Evolutionary conservation across 768 basidiomycete genomes (phyloP).

Genomic region (Panellus pusillus): DNA sequence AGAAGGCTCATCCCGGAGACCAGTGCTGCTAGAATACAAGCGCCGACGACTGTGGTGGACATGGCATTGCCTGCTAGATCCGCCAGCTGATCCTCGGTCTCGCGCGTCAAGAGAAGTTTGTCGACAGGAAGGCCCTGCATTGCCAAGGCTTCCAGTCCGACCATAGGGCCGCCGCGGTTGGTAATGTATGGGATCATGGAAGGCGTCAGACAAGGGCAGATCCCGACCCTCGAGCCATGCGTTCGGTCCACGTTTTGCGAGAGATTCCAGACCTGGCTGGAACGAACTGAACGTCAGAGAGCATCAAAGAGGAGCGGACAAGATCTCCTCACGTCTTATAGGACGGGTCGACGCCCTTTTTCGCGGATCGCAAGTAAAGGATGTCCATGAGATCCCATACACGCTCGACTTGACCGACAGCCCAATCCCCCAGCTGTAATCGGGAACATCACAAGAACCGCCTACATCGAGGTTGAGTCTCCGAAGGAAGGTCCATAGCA

Average conservation of each 20-base stretch:
- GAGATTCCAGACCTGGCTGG: slow-evolving; percentile 89
- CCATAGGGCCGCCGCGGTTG: slow-evolving; percentile 93
- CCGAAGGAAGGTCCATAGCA: slow-evolving; percentile 4
- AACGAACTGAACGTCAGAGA: slow-evolving; percentile 5
- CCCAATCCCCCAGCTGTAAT: slow-evolving; percentile 97
- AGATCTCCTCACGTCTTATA: slow-evolving; percentile 75
- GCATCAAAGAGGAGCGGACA: slow-evolving; percentile 1
- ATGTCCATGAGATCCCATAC: slow-evolving; percentile 98
- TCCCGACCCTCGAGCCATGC: slow-evolving; percentile 77
- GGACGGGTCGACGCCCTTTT: slow-evolving; percentile 77
- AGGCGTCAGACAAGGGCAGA: slow-evolving; percentile 91
- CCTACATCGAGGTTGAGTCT: slow-evolving; percentile 40
- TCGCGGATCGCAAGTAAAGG: slow-evolving; percentile 76
- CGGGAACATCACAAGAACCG: slow-evolving; percentile 81
- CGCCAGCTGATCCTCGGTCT: slow-evolving; percentile 90
- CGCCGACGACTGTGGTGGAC: slow-evolving; percentile 95
- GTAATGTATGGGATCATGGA: slow-evolving; percentile 97
- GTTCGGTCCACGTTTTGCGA: slow-evolving; percentile 96
- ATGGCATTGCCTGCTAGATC: slow-evolving; percentile 97
- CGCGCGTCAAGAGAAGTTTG: slow-evolving; percentile 87
- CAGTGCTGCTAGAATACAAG: slow-evolving; percentile 83
- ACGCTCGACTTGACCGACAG: slow-evolving; percentile 86
- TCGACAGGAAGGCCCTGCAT: slow-evolving; percentile 95
- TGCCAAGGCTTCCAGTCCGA: slow-evolving; percentile 88
- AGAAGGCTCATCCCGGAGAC: slow-evolving; percentile 66